Conservation (phyloP, 768 basidiomycete species). For the Scleroderma bovista region DNA sequence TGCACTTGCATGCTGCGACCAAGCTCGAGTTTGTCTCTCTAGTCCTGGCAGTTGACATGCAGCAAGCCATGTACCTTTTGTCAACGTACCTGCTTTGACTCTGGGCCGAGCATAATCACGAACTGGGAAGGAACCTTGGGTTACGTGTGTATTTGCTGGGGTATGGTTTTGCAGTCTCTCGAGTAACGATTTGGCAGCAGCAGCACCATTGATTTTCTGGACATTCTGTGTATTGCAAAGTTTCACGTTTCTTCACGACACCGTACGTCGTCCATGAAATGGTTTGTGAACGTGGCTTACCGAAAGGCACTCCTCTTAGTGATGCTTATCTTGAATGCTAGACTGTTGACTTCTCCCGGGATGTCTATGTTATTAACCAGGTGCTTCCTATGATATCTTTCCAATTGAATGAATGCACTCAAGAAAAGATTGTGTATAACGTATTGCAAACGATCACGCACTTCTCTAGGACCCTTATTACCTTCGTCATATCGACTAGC, state of each 20-base stretch:
- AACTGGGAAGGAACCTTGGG: conserved; percentile 50
- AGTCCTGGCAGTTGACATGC: conserved; percentile 43
- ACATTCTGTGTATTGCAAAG: conserved; percentile 73
- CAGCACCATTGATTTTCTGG: conserved; percentile 62
- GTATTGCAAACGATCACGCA: conserved; percentile 50
- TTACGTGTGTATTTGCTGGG: conserved; percentile 53
- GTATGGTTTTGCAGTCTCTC: conserved; percentile 62
- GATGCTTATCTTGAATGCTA: conserved; percentile 15
- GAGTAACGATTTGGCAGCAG: conserved; percentile 48
- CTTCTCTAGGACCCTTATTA: conserved; percentile 63
- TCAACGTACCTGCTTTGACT: conserved; percentile 64
- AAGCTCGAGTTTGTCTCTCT: conserved; percentile 65
- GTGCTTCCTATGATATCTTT: conserved; percentile 56
- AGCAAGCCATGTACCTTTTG: conserved; percentile 57
- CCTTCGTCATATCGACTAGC: conserved; percentile 71
- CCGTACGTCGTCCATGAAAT: conserved; percentile 37
- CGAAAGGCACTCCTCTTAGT: conserved; percentile 40
- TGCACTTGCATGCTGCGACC: conserved; percentile 77
- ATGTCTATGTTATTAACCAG: conserved; percentile 83
- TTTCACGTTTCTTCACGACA: conserved; percentile 70
- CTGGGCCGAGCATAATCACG: conserved; percentile 78
- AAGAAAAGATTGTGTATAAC: conserved; percentile 1
- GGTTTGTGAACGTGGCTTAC: background rate
- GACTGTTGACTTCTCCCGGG: conserved; percentile 87
- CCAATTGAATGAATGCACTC: fast-evolving